Percentiles rank a stretch among this genome's conserved stretches.
phyloP scores from a whole-genome alignment of 2,329 filamentous ascomycete genomes.

The Knoxdaviesia capensis region DNA sequence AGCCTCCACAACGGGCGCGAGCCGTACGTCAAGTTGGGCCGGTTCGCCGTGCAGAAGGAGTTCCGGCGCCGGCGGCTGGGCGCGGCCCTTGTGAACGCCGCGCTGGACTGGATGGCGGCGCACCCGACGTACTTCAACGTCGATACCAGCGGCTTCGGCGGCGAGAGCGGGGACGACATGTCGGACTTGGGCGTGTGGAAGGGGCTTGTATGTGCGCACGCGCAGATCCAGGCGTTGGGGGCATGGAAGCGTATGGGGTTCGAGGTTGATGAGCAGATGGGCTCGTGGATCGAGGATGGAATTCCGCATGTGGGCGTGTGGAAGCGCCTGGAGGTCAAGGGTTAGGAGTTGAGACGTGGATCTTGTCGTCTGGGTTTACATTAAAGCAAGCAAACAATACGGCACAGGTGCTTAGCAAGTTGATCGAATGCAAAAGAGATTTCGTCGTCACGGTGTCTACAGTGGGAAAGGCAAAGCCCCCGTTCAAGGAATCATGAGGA shows the following conservation, averaged over 20 bases:
- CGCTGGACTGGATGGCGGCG: constrained; percentile 43
- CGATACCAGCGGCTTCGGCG: constrained; percentile 21
- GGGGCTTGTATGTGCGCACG: constrained; percentile 62
- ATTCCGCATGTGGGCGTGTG: constrained; percentile 80
- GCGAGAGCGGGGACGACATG: constrained; percentile 17
- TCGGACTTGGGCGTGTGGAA: constrained; percentile 39
- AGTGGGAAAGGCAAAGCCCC: no score
- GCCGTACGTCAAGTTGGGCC: constrained; percentile 65
- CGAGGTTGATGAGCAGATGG: constrained; percentile 48
- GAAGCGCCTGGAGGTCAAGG: constrained; percentile 18
- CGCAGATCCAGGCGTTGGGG: constrained; percentile 43
- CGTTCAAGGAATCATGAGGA: no score
- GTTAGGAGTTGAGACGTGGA: neutral
- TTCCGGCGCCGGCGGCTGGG: constrained; percentile 48
- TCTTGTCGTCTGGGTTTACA: no score
- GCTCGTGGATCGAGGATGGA: constrained; percentile 64
- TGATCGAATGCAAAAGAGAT: no score
- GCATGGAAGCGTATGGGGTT: constrained; percentile 61
- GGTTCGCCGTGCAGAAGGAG: constrained; percentile 47
- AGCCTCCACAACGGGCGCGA: constrained; percentile 40
- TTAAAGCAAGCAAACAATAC: no score
- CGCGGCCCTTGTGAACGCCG: constrained; percentile 43
- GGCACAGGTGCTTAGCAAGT: no score
- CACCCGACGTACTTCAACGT: constrained; percentile 36
- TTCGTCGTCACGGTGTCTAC: no score